Base-by-base conservation (phyloP, 805 yeast species). In the Candida boleticola region DNA sequence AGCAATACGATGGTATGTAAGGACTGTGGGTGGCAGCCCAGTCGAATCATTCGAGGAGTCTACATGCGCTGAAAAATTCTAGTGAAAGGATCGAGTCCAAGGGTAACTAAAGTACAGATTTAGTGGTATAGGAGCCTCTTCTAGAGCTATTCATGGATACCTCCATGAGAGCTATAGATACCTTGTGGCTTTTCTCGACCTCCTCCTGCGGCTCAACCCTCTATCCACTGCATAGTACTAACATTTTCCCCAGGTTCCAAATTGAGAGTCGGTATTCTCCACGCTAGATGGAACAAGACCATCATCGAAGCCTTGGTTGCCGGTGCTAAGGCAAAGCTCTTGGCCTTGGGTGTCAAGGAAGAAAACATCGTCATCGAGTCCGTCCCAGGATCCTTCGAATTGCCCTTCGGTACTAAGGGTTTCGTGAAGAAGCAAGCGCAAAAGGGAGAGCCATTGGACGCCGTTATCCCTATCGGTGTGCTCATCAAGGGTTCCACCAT, bases 401-500 rank as follows among this genome's bases (percentile, higher is more conserved):
- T 93, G 49, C 99, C 99, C 13, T 86, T 71, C 60, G 97, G 89
- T 27, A 73, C 89, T 22, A 73, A 77, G 61, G 68, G 69, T 46
- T 65, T 81, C 48, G 64, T 71, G 32, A 73, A 73, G 16, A 73
- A 71, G 46, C 69, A 75, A 44, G 59, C 63, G 19, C 55, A 54
- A 29, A 50, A 63, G 41, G 75, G 73, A 38, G 57, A 67, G 40
- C 76, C 78, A 20, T 68, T 85, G 43, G 97, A 93, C 62, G 97
- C 92, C 4, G 78, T 92, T 29, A 87, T 93, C 44, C 90, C 98
- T 41, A 89, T 93, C 53, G 99, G 99, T 43, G 90, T 86, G 29
- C 74, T 93, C 57, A 92, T 93, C 68, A 93, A 93, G 70, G 99
- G 99, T 41, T 82, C 90, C 29, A 93, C 98, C 29, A 89, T 89